Conservation (phyloP, 208 protist genomes). For the Trypanosoma mega region DNA sequence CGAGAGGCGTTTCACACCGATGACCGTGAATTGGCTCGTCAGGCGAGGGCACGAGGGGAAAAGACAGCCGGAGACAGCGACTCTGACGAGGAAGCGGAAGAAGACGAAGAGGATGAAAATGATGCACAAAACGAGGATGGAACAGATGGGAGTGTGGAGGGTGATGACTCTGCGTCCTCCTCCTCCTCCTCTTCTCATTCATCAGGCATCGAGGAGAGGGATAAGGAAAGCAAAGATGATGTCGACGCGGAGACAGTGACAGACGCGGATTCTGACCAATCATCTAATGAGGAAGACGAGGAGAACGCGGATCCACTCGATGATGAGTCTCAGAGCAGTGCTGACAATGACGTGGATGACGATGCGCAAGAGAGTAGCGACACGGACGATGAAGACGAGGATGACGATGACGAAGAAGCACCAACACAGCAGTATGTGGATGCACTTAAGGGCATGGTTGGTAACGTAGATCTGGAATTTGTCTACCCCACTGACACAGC, state of each 20-base stretch:
- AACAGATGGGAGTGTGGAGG: slow-evolving; percentile 18
- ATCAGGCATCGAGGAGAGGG: slow-evolving; percentile 2
- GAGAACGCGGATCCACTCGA: slow-evolving; percentile 17
- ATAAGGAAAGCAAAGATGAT: slow-evolving; percentile 22
- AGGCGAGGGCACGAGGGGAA: slow-evolving; percentile 43
- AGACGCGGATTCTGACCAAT: not conserved
- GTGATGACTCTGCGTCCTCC: slow-evolving; percentile 1
- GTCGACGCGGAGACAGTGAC: slow-evolving; percentile 8
- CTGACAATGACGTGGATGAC: slow-evolving; percentile 24
- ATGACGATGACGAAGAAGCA: slow-evolving; percentile 20
- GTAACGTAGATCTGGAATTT: slow-evolving; percentile 80
- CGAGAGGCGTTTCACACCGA: slow-evolving; percentile 83
- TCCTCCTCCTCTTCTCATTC: not conserved
- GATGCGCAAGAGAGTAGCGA: slow-evolving; percentile 14
- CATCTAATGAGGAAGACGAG: slow-evolving; percentile 24
- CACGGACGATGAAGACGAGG: slow-evolving; percentile 18
- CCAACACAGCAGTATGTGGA: slow-evolving; percentile 87
- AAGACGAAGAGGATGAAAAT: slow-evolving; percentile 34
- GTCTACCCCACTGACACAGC: slow-evolving; percentile 71
- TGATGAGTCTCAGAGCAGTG: slow-evolving; percentile 24
- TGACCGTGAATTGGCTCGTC: slow-evolving; percentile 66
- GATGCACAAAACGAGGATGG: slow-evolving; percentile 27
- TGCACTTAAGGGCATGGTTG: slow-evolving; percentile 80
- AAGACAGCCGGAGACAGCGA: slow-evolving; percentile 12
- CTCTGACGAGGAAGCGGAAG: slow-evolving; percentile 28